A percentile compares a stretch with the other conserved stretches of the same genome.
These are phyloP conservation scores for Wickerhamiella spandovensis DNA, from an alignment of 805 yeast species.

Conservation along the genomic window DNA sequence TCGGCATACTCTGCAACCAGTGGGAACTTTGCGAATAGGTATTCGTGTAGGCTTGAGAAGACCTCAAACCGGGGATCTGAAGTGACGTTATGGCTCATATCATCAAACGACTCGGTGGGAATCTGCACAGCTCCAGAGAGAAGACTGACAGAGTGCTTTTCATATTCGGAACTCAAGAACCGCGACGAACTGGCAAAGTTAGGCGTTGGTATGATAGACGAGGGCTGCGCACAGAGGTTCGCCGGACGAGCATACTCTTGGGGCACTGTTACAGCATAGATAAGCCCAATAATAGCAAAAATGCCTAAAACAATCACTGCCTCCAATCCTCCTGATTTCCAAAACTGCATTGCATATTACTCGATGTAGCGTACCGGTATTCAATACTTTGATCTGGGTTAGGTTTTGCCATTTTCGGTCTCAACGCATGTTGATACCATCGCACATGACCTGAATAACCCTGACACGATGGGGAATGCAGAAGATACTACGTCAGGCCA, in stretches of 20 bases:
- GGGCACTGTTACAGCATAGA: neutral
- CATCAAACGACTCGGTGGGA: constrained; percentile 54
- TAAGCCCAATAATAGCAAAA: too few species aligned
- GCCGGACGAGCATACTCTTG: neutral
- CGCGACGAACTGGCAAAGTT: neutral
- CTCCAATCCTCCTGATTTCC: too few species aligned
- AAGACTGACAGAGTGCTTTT: constrained; percentile 8
- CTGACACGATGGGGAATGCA: too few species aligned
- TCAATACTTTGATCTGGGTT: too few species aligned
- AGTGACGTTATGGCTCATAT: constrained; percentile 30
- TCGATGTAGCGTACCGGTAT: too few species aligned
- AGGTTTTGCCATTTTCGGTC: too few species aligned
- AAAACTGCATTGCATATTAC: too few species aligned
- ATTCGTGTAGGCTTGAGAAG: constrained; percentile 39
- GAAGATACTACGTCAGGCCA: too few species aligned
- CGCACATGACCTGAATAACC: too few species aligned
- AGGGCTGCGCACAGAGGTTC: neutral
- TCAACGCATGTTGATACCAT: too few species aligned
- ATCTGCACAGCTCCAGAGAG: constrained; percentile 42
- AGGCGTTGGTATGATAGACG: neutral
- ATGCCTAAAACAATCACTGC: too few species aligned
- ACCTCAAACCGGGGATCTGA: constrained; percentile 40
- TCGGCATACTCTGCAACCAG: constrained; percentile 34
- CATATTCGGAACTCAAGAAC: constrained; percentile 5
- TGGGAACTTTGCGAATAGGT: constrained; percentile 44